Evolutionary conservation across 176 grass and related monocot species (phyloP).

Genomic region (Eragrostis nindensis): DNA sequence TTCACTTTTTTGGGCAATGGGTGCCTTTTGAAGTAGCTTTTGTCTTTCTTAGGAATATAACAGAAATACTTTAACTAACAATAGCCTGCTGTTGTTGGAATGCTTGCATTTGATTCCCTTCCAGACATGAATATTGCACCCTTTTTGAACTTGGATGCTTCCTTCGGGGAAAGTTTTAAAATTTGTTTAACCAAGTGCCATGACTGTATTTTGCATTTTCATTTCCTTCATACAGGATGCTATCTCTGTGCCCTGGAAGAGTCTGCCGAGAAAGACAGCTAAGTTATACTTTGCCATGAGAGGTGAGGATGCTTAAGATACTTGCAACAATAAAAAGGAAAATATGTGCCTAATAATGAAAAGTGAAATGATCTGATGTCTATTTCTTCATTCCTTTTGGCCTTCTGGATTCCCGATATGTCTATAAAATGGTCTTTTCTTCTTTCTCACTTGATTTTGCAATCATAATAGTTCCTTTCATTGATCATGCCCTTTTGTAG

Average conservation of each 20-base stretch:
- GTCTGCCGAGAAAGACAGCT: conserved; percentile 67
- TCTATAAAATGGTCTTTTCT: background rate
- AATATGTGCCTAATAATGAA: background rate
- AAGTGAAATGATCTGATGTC: background rate
- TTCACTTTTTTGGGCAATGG: background rate
- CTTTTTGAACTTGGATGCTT: background rate
- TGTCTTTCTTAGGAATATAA: background rate
- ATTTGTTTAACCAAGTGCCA: background rate
- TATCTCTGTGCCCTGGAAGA: conserved; percentile 70
- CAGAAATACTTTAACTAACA: no score
- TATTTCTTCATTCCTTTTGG: background rate
- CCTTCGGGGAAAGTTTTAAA: background rate
- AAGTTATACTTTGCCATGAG: conserved; percentile 78
- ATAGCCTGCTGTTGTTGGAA: background rate
- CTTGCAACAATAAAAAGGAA: background rate
- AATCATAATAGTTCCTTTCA: background rate
- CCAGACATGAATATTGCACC: background rate
- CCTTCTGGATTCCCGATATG: background rate
- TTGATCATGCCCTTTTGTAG: conserved; percentile 46
- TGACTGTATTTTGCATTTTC: background rate
- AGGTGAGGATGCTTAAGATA: conserved; percentile 40
- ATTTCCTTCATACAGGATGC: conserved; percentile 59
- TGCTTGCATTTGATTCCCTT: background rate
- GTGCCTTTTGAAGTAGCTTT: background rate
- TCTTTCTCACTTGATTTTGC: background rate